A percentile compares a stretch with the other conserved stretches of the same genome.
Evolutionary conservation across 768 basidiomycete genomes (phyloP).

Genomic region (Termitomyces sp.): DNA sequence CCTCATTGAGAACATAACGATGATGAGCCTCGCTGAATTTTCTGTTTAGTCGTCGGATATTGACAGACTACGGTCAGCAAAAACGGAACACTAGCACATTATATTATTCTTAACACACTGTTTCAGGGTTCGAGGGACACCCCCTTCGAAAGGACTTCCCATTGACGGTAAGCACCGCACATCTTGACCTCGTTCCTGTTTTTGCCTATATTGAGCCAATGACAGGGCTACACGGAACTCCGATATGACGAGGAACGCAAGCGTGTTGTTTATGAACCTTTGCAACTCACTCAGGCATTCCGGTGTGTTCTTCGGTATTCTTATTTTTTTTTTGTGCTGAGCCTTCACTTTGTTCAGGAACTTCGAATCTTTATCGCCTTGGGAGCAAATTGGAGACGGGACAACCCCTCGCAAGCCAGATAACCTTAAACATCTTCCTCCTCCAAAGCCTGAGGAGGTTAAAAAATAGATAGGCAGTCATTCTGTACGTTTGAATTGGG

Average conservation of each 20-base stretch:
- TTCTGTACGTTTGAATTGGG: not conserved
- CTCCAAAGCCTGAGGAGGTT: slow-evolving; percentile 69
- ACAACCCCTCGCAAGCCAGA: slow-evolving; percentile 50
- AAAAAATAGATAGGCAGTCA: slow-evolving; percentile 55
- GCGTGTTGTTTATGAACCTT: slow-evolving; percentile 94
- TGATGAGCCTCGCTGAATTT: slow-evolving; percentile 7
- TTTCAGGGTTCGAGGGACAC: slow-evolving; percentile 89
- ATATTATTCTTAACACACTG: slow-evolving; percentile 8
- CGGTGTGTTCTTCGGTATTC: slow-evolving; percentile 44
- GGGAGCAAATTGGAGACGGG: slow-evolving; percentile 87
- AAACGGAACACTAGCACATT: not conserved
- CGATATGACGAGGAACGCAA: slow-evolving; percentile 98
- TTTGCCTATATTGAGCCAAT: slow-evolving; percentile 1
- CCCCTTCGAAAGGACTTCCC: slow-evolving; percentile 98
- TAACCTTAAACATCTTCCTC: slow-evolving; percentile 70
- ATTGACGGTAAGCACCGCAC: slow-evolving; percentile 60
- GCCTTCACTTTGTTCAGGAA: slow-evolving; percentile 48
- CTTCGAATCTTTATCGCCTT: slow-evolving; percentile 88
- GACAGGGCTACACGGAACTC: slow-evolving; percentile 95
- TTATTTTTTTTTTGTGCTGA: not conserved
- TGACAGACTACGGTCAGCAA: slow-evolving; percentile 88
- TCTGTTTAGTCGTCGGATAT: slow-evolving; percentile 74
- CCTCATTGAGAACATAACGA: not conserved
- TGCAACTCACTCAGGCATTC: slow-evolving; percentile 98
- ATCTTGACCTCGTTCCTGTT: not conserved